These are phyloP conservation scores for Metschnikowia gelsemii DNA, from an alignment of 805 yeast genomes.

Conservation along the genomic window DNA sequence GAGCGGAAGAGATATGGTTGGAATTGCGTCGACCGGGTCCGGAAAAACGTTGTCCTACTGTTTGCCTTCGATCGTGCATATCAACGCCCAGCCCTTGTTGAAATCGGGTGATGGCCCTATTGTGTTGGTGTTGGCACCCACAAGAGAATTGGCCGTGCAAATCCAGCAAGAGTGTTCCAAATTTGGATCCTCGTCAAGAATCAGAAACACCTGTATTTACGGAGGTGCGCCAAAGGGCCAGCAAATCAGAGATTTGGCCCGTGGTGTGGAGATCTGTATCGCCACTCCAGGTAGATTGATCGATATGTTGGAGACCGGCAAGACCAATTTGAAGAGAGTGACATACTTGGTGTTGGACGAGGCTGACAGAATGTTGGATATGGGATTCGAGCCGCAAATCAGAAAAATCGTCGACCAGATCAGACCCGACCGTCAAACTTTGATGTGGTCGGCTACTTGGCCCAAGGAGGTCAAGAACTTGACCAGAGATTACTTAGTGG, in stretches of 20 bases:
- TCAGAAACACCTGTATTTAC: conserved; percentile 94
- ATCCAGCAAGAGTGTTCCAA: conserved; percentile 94
- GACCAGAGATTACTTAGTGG: conserved; percentile 86
- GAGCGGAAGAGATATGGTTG: conserved; percentile 98
- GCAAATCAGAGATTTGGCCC: conserved; percentile 91
- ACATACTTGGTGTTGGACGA: conserved; percentile 97
- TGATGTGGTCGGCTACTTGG: conserved; percentile 99
- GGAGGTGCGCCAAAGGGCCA: conserved; percentile 99
- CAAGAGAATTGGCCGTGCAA: conserved; percentile 98
- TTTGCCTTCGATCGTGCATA: conserved; percentile 95
- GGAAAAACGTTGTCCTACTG: conserved; percentile 98
- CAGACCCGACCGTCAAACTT: conserved; percentile 98
- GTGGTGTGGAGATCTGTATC: conserved; percentile 94
- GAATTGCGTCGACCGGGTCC: conserved; percentile 98
- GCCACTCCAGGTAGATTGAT: conserved; percentile 99
- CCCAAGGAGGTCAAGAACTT: conserved; percentile 95
- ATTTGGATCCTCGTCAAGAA: conserved; percentile 87
- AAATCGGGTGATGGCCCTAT: conserved; percentile 96
- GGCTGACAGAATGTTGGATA: conserved; percentile 99
- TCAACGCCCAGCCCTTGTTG: conserved; percentile 94
- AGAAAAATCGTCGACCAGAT: conserved; percentile 97
- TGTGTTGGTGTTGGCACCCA: conserved; percentile 93
- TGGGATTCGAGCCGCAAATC: conserved; percentile 99
- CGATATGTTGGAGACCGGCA: conserved; percentile 93
- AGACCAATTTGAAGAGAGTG: conserved; percentile 93